These are phyloP conservation scores for Vigna mungo DNA, from an alignment of 306 rosid genomes.

Conservation along the genomic window DNA sequence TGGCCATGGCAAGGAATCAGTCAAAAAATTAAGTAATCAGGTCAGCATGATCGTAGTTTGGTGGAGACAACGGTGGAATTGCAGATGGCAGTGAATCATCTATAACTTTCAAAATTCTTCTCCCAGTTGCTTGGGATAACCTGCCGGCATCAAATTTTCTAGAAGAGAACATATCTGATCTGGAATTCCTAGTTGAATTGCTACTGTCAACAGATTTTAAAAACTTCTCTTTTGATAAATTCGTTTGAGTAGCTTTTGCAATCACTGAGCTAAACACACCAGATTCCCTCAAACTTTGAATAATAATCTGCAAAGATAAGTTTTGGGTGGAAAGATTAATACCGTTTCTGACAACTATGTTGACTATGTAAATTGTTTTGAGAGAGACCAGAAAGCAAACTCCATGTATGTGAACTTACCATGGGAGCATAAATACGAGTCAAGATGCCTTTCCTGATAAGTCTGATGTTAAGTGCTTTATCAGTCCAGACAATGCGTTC, in stretches of 20 bases:
- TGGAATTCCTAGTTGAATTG: slow-evolving; percentile 63
- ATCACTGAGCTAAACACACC: slow-evolving; percentile 72
- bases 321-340: neutral
- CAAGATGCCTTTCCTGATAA: slow-evolving; percentile 83
- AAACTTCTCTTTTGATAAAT: slow-evolving; percentile 66
- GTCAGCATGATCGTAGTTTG: slow-evolving; percentile 52
- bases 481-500: slow-evolving; percentile 93
- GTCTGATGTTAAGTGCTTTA: slow-evolving; percentile 66
- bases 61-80: slow-evolving; percentile 86
- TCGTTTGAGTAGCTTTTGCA: slow-evolving; percentile 67
- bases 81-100: slow-evolving; percentile 60
- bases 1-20: slow-evolving; percentile 41
- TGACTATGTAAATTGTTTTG: slow-evolving; percentile 26
- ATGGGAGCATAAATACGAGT: slow-evolving; percentile 87
- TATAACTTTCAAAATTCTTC: slow-evolving; percentile 72
- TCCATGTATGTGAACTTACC: slow-evolving; percentile 54
- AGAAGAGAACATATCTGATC: slow-evolving; percentile 55
- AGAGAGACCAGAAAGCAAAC: slow-evolving; percentile 32
- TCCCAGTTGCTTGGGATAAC: slow-evolving; percentile 62
- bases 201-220: slow-evolving; percentile 73
- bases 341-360: slow-evolving; percentile 24
- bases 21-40: slow-evolving; percentile 34
- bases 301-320: slow-evolving; percentile 65
- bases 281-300: slow-evolving; percentile 82
- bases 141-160: slow-evolving; percentile 66